Evolutionary conservation across 1,284 basidiomycete species (phyloP).

Genomic region (Wallemia ichthyophaga): DNA sequence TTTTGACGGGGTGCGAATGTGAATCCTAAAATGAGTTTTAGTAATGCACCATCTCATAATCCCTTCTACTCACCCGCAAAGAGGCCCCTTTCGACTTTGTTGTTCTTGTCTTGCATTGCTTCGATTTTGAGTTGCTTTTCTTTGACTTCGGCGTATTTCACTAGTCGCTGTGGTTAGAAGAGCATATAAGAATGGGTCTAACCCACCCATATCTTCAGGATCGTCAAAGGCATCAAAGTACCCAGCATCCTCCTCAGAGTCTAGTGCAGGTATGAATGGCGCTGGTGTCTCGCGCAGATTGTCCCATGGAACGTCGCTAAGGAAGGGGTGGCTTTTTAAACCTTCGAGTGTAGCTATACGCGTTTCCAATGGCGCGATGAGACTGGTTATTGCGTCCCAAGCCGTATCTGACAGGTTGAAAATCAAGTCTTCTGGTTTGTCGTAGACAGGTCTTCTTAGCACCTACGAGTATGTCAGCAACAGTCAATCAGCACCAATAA

Average conservation of each 20-base stretch:
- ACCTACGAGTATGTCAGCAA: slow-evolving; percentile 17
- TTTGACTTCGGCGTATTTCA: slow-evolving; percentile 38
- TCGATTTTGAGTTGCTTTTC: slow-evolving; percentile 94
- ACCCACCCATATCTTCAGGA: slow-evolving; percentile 89
- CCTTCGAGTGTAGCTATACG: slow-evolving; percentile 46
- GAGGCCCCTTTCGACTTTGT: slow-evolving; percentile 38
- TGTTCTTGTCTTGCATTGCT: slow-evolving; percentile 57
- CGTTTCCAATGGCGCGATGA: slow-evolving; percentile 42
- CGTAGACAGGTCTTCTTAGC: slow-evolving; percentile 70
- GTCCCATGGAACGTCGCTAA: slow-evolving; percentile 41
- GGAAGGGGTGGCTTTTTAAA: slow-evolving; percentile 58
- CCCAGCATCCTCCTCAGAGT: slow-evolving; percentile 80
- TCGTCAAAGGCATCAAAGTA: slow-evolving; percentile 96
- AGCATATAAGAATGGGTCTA: slow-evolving; percentile 12
- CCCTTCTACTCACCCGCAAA: slow-evolving; percentile 95
- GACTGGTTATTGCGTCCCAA: slow-evolving; percentile 86
- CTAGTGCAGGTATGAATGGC: slow-evolving; percentile 83
- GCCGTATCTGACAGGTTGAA: slow-evolving; percentile 85
- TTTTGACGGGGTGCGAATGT: slow-evolving; percentile 1
- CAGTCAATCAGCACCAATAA: neutral
- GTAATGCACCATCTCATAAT: slow-evolving; percentile 27
- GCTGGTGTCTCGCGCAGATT: slow-evolving; percentile 46
- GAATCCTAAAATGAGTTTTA: neutral
- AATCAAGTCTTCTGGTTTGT: slow-evolving; percentile 79
- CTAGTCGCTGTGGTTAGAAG: neutral